These are phyloP conservation scores for Penicillium sp. DNA, from an alignment of 2,329 filamentous ascomycete species.

Conservation along the genomic window DNA sequence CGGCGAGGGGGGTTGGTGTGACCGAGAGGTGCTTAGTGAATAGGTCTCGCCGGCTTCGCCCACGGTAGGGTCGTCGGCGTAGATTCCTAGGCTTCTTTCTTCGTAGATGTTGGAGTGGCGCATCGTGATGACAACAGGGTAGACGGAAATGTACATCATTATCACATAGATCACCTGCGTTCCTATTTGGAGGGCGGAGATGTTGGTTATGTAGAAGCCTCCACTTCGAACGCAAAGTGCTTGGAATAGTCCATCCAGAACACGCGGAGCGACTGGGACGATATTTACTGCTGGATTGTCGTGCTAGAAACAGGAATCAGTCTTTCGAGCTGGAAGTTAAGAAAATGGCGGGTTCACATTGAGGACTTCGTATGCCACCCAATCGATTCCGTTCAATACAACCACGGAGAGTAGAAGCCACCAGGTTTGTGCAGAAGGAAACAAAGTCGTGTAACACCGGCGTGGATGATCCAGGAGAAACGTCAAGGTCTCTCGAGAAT, in stretches of 20 bases:
- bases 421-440: conserved; percentile 59
- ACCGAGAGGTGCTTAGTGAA: background rate
- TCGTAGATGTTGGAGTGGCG: conserved; percentile 62
- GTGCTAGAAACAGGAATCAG: background rate
- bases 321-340: too few relatives aligned
- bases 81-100: conserved; percentile 59
- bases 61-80: conserved; percentile 38
- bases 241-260: conserved; percentile 60
- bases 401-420: conserved; percentile 53
- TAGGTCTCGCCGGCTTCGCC: background rate
- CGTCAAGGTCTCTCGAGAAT: conserved; percentile 42
- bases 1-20: background rate
- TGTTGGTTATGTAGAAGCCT: conserved; percentile 50
- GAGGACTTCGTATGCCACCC: conserved; percentile 52
- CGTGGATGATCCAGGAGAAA: conserved; percentile 62
- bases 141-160: conserved; percentile 66
- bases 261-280: conserved; percentile 35
- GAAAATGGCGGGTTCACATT: conserved; percentile 19
- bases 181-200: conserved; percentile 40
- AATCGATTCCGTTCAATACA: conserved; percentile 55
- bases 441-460: conserved; percentile 60
- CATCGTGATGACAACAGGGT: conserved; percentile 62
- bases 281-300: background rate
- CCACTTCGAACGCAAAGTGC: conserved; percentile 52
- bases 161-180: conserved; percentile 54